Evolutionary conservation across 768 basidiomycete genomes (phyloP), one percentile per base, ranked within the genome.

Genomic region (Psilocybe sp.): DNA sequence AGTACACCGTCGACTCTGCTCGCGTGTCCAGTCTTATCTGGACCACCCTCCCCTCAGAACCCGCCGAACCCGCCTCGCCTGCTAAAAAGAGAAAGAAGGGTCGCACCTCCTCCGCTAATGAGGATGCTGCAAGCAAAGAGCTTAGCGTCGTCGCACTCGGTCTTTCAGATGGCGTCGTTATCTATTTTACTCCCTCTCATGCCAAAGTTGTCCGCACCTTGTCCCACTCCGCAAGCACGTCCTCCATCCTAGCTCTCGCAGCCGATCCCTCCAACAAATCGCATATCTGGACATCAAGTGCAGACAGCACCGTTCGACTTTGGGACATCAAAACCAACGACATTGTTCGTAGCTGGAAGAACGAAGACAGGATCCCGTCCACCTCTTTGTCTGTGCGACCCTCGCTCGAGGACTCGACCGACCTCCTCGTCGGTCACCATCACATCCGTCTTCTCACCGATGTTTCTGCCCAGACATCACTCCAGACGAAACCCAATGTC

Each of bases 111-210:
- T 55, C 56, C 35, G 59, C 48, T 38, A 57, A 53, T 28, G 60
- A 45, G 28, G 69, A 63, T 13, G 19, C 32, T 41, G 44, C 51
- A 44, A 58, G 65, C 31, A 54, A 62, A 20, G 62, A 64, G 19
- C 68, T 70, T 32, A 69, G 74, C 48, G 71, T 80, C 1, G 71
- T 87, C 23, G 65, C 80, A 15, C 64, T 87, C 38, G 86, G 84
- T 16, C 71, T 87, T 40, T 78, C 82, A 5, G 74, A 83, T 58
- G 86, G 86, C 18, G 66, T 74, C n/a, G 56, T 84, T 13, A 54
- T 74, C 4, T 68, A 85, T 49, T 87, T 84, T 63, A 85, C 85
- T 12, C 82, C 83, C 0, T 71, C 72, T 1, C 82, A 83, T 60
- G 80, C 77, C 42, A 74, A 77, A 47, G 65, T 85, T 36, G 49